Conservation (phyloP, 164 flowering plant genomes). For the Dillenia suffruticosa region DNA sequence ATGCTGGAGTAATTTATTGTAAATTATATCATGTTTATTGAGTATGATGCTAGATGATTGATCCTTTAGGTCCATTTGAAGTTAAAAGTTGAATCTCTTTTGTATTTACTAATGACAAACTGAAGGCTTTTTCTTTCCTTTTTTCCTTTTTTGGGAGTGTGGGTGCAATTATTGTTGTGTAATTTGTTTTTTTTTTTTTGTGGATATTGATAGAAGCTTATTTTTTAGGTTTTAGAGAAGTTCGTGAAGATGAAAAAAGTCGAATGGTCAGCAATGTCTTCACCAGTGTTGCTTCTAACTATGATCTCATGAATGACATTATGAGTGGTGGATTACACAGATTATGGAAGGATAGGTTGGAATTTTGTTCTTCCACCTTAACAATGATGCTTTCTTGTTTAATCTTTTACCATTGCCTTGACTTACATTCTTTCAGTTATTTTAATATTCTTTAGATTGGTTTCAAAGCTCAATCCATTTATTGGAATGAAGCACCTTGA, state of each 20-base stretch:
- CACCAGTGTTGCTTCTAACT: conserved; percentile 80
- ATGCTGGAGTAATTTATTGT: too few species aligned
- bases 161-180: too few species aligned
- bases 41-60: too few species aligned
- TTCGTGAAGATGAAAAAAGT: conserved; percentile 83
- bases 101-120: too few species aligned
- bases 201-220: neutral
- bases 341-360: conserved; percentile 95
- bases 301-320: conserved; percentile 96
- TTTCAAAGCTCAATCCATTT: conserved; percentile 77
- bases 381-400: neutral
- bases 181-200: neutral
- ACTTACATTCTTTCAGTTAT: neutral
- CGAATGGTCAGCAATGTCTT: conserved; percentile 82
- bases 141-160: too few species aligned
- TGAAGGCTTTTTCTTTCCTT: too few species aligned
- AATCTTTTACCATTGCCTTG: neutral
- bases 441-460: conserved; percentile 47
- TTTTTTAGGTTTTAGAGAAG: conserved; percentile 80
- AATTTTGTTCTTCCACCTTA: conserved; percentile 2
- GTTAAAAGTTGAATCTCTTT: too few species aligned
- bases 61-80: too few species aligned
- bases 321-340: conserved; percentile 96
- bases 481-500: conserved; percentile 99
- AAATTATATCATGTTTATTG: too few species aligned